Base-by-base conservation (phyloP, 306 rosid species). In the Dalbergia cultrata region DNA sequence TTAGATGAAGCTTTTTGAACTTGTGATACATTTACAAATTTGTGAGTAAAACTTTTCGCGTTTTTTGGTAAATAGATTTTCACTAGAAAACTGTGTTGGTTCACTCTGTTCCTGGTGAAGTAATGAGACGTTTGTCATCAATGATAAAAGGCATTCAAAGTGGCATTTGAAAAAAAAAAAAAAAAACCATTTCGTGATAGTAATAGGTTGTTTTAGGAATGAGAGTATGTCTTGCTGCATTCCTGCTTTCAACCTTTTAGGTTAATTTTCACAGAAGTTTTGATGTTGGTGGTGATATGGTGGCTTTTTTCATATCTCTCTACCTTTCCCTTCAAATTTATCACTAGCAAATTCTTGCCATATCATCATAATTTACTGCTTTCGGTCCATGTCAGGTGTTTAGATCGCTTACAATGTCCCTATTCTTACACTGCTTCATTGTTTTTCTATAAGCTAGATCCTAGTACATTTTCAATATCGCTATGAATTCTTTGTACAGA, bases 241-340 rank as follows among this genome's bases (percentile, higher is more conserved):
- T 72, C 74, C n/a, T 72, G 52, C 31, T 77, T 79, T 70, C 70
- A 57, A 35, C 34, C 56, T 63, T 67, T 64, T 52, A n/a, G 41
- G 11, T 56, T 18, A 5, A 50, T 18, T 80, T 62, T 61, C 39
- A 79, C 41, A 50, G 61, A 75, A 62, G 6, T 13, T 41, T 62
- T 67, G 13, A 74, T 17, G 14, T 13, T 9, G 49, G 16, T 54
- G 39, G 31, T 43, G 45, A 72, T 64, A 21, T 52, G 16, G 71
- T 81, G 31, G 8, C 37, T 60, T 21, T 13, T 31, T 43, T 76
- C 17, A 74, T 54, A 50, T 47, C 71, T 47, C 63, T 72, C 59
- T 33, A 45, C 79, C 56, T 9, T 77, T 21, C 37, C 62, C 68
- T 44, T 70, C 56, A 69, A 70, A 63, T 69, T 22, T 62, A 53